phyloP scores from a whole-genome alignment of 257 asterid species.

The Lithospermum erythrorhizon region DNA sequence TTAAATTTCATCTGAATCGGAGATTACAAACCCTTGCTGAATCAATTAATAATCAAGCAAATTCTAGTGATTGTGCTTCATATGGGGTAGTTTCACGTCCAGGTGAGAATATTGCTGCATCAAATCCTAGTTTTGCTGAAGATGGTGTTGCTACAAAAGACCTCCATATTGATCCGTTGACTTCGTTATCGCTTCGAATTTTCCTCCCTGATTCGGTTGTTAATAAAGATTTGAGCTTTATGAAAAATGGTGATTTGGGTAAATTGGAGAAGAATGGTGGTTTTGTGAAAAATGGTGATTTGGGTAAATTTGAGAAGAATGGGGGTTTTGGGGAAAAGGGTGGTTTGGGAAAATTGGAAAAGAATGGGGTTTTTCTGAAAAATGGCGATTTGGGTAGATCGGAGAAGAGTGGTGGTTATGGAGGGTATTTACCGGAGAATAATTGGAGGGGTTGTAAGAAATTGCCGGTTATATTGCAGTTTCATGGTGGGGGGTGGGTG shows the following conservation, averaged over 20 bases:
- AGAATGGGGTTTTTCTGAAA: slow-evolving; percentile 21
- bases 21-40: slow-evolving; percentile 39
- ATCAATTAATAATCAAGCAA: slow-evolving; percentile 8
- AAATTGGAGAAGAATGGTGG: slow-evolving; percentile 17
- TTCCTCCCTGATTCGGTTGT: slow-evolving; percentile 65
- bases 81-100: slow-evolving; percentile 54
- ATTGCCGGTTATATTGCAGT: slow-evolving; percentile 70
- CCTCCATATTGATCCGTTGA: slow-evolving; percentile 58
- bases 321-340: slow-evolving; percentile 46
- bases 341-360: slow-evolving; percentile 15
- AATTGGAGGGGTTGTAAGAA: slow-evolving; percentile 41
- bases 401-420: slow-evolving; percentile 29
- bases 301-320: slow-evolving; percentile 14
- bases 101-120: slow-evolving; percentile 42
- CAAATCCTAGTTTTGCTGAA: slow-evolving; percentile 50
- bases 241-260: slow-evolving; percentile 20
- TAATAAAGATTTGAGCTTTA: neutral
- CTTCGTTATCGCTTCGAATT: slow-evolving; percentile 54
- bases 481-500: slow-evolving; percentile 88
- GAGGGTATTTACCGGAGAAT: slow-evolving; percentile 59
- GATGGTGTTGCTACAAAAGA: slow-evolving; percentile 85
- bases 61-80: no score
- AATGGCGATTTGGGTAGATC: neutral
- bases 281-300: slow-evolving; percentile 43
- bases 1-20: slow-evolving; percentile 63